A percentile compares a stretch with the other conserved stretches of the same genome.
phyloP scores from a whole-genome alignment of 352 stramenopile species.

The Globisporangium cystogenes region DNA sequence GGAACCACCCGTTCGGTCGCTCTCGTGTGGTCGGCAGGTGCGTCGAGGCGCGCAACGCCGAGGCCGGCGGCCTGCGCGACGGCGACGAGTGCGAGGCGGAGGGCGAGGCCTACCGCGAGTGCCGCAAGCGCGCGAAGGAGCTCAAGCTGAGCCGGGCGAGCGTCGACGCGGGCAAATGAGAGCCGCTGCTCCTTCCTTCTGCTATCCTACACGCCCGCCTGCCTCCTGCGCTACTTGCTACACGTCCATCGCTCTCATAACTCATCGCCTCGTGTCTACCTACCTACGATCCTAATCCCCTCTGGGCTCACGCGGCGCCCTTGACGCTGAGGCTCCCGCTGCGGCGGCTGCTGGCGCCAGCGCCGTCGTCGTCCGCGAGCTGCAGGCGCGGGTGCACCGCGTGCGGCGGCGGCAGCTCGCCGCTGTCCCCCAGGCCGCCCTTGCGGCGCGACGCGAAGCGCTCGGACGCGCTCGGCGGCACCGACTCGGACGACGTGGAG shows the following conservation, averaged over 20 bases:
- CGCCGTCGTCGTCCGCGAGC: constrained; percentile 22
- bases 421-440: constrained; percentile 8
- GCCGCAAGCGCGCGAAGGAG: constrained; percentile 39
- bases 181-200: neutral
- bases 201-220: neutral
- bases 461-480: constrained; percentile 6
- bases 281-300: too few species aligned
- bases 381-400: neutral
- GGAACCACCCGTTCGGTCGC: neutral
- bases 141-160: constrained; percentile 18
- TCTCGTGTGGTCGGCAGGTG: constrained; percentile 24
- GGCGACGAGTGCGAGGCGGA: constrained; percentile 68
- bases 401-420: neutral
- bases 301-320: constrained; percentile 3
- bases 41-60: constrained; percentile 48
- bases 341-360: constrained; percentile 6
- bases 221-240: neutral
- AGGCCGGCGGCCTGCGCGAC: constrained; percentile 59
- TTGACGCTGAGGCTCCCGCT: constrained; percentile 13
- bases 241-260: neutral
- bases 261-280: neutral
- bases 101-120: constrained; percentile 58
- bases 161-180: constrained; percentile 7
- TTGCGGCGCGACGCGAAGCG: constrained; percentile 13
- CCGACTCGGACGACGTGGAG: constrained; percentile 11